Evolutionary conservation across 2,329 filamentous ascomycete genomes (phyloP).

Genomic region (Bipolaris sorokiniana): DNA sequence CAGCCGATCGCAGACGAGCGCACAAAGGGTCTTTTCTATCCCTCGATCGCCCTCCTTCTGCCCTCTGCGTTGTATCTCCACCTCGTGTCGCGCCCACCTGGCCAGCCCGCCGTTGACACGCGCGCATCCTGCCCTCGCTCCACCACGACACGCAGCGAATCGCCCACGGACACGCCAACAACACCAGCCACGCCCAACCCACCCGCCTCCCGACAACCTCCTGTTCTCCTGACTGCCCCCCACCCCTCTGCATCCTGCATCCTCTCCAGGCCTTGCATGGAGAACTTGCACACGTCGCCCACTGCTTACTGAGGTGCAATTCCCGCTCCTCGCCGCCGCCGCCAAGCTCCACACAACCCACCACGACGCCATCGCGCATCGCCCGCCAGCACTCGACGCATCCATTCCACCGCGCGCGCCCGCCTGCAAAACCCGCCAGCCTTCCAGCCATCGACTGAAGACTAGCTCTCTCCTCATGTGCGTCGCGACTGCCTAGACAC

Average conservation of each 20-base stretch:
- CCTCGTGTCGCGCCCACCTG: conserved; percentile 21
- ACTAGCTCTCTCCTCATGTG: conserved; percentile 29
- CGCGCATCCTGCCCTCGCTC: conserved; percentile 30
- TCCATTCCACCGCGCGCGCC: conserved; percentile 35
- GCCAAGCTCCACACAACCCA: conserved; percentile 17
- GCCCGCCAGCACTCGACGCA: conserved; percentile 33
- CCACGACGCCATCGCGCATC: conserved; percentile 19
- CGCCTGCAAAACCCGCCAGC: conserved; percentile 17
- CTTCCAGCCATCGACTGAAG: conserved; percentile 40
- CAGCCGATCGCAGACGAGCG: conserved; percentile 35
- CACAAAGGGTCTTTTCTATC: conserved; percentile 33
- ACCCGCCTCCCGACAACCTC: conserved; percentile 8
- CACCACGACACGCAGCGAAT: conserved; percentile 34
- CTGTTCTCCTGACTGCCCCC: conserved; percentile 11
- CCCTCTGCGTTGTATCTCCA: conserved; percentile 27
- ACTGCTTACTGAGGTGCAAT: conserved; percentile 45
- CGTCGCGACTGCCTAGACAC: conserved; percentile 25
- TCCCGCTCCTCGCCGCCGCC: conserved; percentile 19
- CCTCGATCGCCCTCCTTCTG: conserved; percentile 18
- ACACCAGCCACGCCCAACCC: conserved; percentile 21
- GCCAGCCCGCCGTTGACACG: conserved; percentile 23
- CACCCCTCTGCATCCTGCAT: conserved; percentile 15
- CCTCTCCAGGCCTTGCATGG: conserved; percentile 44
- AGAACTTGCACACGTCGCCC: conserved; percentile 30
- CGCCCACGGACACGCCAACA: conserved; percentile 27